Percentiles rank a stretch among this genome's conserved stretches.
Conservation (phyloP, 1,284 basidiomycete species). For the Dichomitus squalens region DNA sequence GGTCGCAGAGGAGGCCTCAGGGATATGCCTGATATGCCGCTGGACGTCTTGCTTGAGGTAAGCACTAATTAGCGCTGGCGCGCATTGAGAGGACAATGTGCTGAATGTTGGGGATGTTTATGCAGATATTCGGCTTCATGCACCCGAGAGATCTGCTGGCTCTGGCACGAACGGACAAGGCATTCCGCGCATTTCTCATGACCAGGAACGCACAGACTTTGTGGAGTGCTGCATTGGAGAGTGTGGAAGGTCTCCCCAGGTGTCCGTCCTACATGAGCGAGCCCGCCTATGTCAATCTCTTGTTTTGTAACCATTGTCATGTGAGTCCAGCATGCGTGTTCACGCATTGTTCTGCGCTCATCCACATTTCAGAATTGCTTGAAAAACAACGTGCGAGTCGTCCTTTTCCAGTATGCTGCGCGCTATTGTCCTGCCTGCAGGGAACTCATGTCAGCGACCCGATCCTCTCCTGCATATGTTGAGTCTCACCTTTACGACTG, state of each 20-base stretch:
- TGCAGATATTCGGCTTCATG: slow-evolving; percentile 8
- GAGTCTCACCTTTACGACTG: neutral
- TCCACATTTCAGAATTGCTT: neutral
- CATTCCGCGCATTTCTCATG: slow-evolving; percentile 1
- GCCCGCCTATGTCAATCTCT: slow-evolving; percentile 13
- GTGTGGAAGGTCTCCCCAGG: slow-evolving; percentile 14
- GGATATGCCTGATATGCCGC: slow-evolving; percentile 22
- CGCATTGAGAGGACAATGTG: neutral
- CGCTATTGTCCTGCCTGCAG: neutral
- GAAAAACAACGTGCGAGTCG: neutral
- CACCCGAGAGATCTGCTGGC: slow-evolving; percentile 5
- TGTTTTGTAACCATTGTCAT: slow-evolving; percentile 16
- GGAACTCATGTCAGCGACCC: neutral
- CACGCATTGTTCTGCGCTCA: neutral
- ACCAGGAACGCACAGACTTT: neutral
- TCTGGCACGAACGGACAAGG: neutral
- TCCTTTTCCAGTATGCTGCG: neutral
- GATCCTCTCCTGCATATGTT: neutral
- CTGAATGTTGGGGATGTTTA: neutral
- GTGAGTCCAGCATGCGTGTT: slow-evolving; percentile 2
- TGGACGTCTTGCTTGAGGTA: slow-evolving; percentile 31
- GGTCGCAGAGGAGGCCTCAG: neutral
- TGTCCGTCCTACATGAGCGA: slow-evolving; percentile 20
- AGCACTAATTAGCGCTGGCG: neutral
- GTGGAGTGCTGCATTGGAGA: slow-evolving; percentile 15